Evolutionary conservation across 2,329 filamentous ascomycete species (phyloP).

Genomic region (Phyllosticta paracitricarpa): DNA sequence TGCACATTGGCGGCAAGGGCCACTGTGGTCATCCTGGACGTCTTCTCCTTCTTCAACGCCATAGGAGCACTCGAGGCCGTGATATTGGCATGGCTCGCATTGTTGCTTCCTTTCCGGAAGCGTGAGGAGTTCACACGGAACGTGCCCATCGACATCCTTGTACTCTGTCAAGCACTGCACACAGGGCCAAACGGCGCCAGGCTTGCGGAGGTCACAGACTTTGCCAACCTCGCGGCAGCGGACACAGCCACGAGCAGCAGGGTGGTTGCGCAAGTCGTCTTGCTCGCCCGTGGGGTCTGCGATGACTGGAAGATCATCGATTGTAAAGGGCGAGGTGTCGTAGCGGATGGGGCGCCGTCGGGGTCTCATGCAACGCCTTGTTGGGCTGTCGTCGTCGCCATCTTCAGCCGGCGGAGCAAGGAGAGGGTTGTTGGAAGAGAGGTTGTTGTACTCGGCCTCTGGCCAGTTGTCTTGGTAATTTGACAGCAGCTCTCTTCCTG

Average conservation of each 20-base stretch:
- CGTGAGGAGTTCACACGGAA: slow-evolving; percentile 25
- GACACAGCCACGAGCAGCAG: slow-evolving; percentile 25
- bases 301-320: slow-evolving; percentile 12
- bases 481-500: neutral
- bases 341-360: neutral
- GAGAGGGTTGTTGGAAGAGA: neutral
- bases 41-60: neutral
- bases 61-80: neutral
- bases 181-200: slow-evolving; percentile 21
- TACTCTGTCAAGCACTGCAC: neutral
- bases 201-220: slow-evolving; percentile 20
- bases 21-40: neutral
- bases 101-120: slow-evolving; percentile 20
- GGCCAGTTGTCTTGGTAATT: slow-evolving; percentile 2
- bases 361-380: neutral
- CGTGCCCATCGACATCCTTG: slow-evolving; percentile 5
- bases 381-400: neutral
- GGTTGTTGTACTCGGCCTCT: neutral
- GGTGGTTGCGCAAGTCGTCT: slow-evolving; percentile 24
- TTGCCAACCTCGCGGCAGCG: slow-evolving; percentile 17
- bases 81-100: slow-evolving; percentile 18
- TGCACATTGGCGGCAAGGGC: neutral
- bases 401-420: neutral
- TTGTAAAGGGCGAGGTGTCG: neutral
- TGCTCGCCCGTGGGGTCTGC: slow-evolving; percentile 16